Percentiles rank a stretch among this genome's conserved stretches.
Conservation (phyloP, 2,329 filamentous ascomycete genomes). For the Alternaria panax region DNA sequence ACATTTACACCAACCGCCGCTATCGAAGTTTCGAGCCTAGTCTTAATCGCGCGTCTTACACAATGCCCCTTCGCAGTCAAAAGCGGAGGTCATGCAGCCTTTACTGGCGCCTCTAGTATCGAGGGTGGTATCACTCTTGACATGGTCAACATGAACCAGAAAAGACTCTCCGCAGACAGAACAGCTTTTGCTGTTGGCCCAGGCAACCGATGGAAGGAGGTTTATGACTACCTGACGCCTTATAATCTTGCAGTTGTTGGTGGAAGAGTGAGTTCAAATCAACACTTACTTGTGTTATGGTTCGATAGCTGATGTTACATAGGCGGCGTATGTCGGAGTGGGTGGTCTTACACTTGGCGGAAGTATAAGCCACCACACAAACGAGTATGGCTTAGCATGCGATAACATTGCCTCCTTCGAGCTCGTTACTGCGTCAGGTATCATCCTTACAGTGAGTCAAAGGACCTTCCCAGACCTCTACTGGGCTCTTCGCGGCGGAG, state of each 20-base stretch:
- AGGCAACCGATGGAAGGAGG: constrained; percentile 45
- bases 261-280: constrained; percentile 28
- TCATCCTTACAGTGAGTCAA: constrained; percentile 23
- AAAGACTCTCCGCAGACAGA: constrained; percentile 35
- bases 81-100: constrained; percentile 54
- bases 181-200: constrained; percentile 38
- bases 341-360: constrained; percentile 32
- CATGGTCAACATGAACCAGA: constrained; percentile 42
- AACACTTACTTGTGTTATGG: not conserved
- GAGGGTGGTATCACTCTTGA: constrained; percentile 54
- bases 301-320: not conserved
- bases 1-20: constrained; percentile 23
- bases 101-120: constrained; percentile 52
- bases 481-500: constrained; percentile 47
- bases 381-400: constrained; percentile 29
- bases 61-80: constrained; percentile 53
- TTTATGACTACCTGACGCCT: constrained; percentile 39
- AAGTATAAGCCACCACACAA: constrained; percentile 15
- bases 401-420: constrained; percentile 48
- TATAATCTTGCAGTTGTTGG: constrained; percentile 37
- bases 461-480: constrained; percentile 50
- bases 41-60: constrained; percentile 25
- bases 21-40: constrained; percentile 21
- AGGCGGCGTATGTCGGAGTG: constrained; percentile 28
- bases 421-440: constrained; percentile 30